A percentile compares a stretch with the other conserved stretches of the same genome.
Conservation (phyloP, 2,329 filamentous ascomycete species). For the Zymoseptoria tritici region DNA sequence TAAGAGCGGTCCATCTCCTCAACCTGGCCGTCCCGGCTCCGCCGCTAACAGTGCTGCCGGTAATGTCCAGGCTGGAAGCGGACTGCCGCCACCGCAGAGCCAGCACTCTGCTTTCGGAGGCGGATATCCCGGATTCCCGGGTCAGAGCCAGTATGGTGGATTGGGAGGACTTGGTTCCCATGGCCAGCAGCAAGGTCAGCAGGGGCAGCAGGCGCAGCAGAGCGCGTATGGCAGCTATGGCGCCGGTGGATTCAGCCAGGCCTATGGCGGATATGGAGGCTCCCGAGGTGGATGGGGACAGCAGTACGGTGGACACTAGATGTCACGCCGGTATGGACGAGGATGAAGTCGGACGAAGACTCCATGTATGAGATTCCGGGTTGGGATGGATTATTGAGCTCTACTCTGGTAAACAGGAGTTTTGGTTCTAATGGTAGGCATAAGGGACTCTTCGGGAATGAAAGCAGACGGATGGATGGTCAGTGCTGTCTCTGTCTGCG, state of each 20-base stretch:
- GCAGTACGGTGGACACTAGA: slow-evolving; percentile 26
- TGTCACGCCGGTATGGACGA: neutral
- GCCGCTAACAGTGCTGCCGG: slow-evolving; percentile 52
- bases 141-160: slow-evolving; percentile 45
- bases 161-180: slow-evolving; percentile 46
- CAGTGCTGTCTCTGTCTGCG: neutral
- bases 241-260: slow-evolving; percentile 28
- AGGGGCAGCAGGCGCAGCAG: slow-evolving; percentile 35
- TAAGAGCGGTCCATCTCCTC: slow-evolving; percentile 51
- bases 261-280: slow-evolving; percentile 25
- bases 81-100: slow-evolving; percentile 48
- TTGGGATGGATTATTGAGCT: neutral
- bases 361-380: neutral
- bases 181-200: slow-evolving; percentile 38
- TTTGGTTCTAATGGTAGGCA: neutral
- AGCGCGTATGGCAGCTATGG: slow-evolving; percentile 30
- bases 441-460: neutral
- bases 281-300: slow-evolving; percentile 29
- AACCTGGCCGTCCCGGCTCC: slow-evolving; percentile 56
- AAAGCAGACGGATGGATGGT: neutral
- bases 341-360: neutral
- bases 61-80: slow-evolving; percentile 38
- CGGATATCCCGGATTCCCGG: slow-evolving; percentile 46
- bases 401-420: neutral
- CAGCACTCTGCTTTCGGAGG: slow-evolving; percentile 52